phyloP scores from a whole-genome alignment of 2,329 filamentous ascomycete species.

The Hypoxylon sp. region DNA sequence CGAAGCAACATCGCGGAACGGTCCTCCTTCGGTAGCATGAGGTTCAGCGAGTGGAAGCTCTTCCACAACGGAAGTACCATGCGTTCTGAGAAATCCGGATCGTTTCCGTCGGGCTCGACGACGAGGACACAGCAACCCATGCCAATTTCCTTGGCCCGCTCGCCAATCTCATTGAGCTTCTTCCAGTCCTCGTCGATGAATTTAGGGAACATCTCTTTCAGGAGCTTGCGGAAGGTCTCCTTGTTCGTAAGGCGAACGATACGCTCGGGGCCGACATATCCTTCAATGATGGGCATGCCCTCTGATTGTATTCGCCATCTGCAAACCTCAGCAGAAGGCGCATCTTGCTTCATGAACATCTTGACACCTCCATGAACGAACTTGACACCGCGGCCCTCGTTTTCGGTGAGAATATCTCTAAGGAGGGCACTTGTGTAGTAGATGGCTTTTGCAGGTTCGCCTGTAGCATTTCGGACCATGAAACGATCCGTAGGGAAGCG shows the following conservation, averaged over 20 bases:
- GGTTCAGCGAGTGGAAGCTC: slow-evolving; percentile 89
- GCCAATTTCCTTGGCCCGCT: slow-evolving; percentile 72
- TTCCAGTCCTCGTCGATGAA: slow-evolving; percentile 80
- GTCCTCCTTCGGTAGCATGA: slow-evolving; percentile 99
- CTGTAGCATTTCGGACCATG: slow-evolving; percentile 94
- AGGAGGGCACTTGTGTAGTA: slow-evolving; percentile 93
- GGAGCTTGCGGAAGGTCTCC: slow-evolving; percentile 82
- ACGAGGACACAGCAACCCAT: slow-evolving; percentile 95
- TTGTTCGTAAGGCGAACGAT: slow-evolving; percentile 81
- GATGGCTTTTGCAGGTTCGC: slow-evolving; percentile 90
- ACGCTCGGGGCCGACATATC: slow-evolving; percentile 85
- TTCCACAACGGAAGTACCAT: slow-evolving; percentile 96
- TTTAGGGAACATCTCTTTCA: slow-evolving; percentile 97
- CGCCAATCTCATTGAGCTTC: slow-evolving; percentile 87
- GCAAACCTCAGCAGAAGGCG: slow-evolving; percentile 86
- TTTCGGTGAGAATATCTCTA: slow-evolving; percentile 85
- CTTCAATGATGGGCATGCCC: slow-evolving; percentile 89
- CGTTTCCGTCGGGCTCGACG: slow-evolving; percentile 79
- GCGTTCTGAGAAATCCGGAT: slow-evolving; percentile 73
- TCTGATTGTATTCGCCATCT: slow-evolving; percentile 96
- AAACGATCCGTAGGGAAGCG: slow-evolving; percentile 92
- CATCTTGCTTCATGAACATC: slow-evolving; percentile 99
- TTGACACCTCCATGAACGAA: slow-evolving; percentile 98
- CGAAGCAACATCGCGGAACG: slow-evolving; percentile 90
- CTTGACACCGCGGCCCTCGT: slow-evolving; percentile 91